phyloP scores from a whole-genome alignment of 2,329 filamentous ascomycete species.

The Bipolaris victoriae region DNA sequence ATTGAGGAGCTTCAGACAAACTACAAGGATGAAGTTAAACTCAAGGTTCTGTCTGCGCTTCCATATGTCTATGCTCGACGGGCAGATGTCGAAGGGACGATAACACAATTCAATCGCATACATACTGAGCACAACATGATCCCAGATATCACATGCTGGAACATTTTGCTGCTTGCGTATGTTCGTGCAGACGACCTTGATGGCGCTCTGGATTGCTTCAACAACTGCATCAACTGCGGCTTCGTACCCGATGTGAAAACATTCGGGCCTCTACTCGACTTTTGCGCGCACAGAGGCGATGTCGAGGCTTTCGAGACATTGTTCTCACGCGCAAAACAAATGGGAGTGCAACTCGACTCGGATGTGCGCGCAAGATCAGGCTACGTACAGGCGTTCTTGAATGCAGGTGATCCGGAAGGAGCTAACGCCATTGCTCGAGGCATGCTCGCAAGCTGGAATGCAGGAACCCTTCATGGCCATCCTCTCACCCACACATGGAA shows the following conservation, averaged over 20 bases:
- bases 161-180: slow-evolving; percentile 76
- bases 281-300: slow-evolving; percentile 75
- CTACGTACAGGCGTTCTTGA: slow-evolving; percentile 67
- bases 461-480: slow-evolving; percentile 51
- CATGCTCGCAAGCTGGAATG: slow-evolving; percentile 57
- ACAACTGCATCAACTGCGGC: slow-evolving; percentile 59
- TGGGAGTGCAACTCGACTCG: slow-evolving; percentile 31
- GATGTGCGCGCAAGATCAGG: slow-evolving; percentile 36
- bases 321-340: slow-evolving; percentile 66
- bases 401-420: slow-evolving; percentile 54
- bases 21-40: slow-evolving; percentile 15
- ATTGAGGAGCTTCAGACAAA: slow-evolving; percentile 34
- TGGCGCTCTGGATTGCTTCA: slow-evolving; percentile 69
- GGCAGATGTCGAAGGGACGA: slow-evolving; percentile 67
- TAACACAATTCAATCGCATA: slow-evolving; percentile 69
- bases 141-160: slow-evolving; percentile 71
- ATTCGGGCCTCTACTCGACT: slow-evolving; percentile 75
- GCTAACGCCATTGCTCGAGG: slow-evolving; percentile 61
- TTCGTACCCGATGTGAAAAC: slow-evolving; percentile 66
- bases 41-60: slow-evolving; percentile 46
- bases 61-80: slow-evolving; percentile 74
- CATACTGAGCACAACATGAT: slow-evolving; percentile 59
- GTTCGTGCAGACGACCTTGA: slow-evolving; percentile 69
- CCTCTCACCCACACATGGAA: slow-evolving; percentile 76
- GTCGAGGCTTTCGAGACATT: slow-evolving; percentile 70